Conservation (phyloP, 768 basidiomycete genomes). For the Boletus eberwhitei region DNA sequence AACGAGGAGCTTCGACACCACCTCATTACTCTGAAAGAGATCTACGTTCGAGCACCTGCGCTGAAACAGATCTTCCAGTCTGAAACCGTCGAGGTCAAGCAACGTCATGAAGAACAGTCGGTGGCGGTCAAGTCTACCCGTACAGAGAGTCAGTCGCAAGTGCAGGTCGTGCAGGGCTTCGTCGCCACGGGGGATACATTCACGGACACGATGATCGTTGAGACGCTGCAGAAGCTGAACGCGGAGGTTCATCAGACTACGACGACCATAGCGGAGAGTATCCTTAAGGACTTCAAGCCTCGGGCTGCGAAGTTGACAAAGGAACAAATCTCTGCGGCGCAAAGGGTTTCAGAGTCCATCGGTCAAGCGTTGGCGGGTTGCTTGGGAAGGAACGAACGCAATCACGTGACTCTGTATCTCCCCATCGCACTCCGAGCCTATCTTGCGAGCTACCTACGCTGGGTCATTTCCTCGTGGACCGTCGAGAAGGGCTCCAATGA, state of each 20-base stretch:
- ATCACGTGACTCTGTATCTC: slow-evolving; percentile 2
- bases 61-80: not conserved
- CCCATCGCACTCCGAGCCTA: slow-evolving; percentile 7
- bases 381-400: not conserved
- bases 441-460: not conserved
- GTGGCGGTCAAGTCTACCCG: not conserved
- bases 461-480: slow-evolving; percentile 12
- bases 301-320: not conserved
- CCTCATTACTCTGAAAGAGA: slow-evolving; percentile 5
- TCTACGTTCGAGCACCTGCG: slow-evolving; percentile 3
- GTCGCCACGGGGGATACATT: slow-evolving; percentile 3
- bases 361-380: not conserved
- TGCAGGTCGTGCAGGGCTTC: not conserved
- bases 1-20: slow-evolving; percentile 3
- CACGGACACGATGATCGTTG: not conserved
- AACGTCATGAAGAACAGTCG: not conserved
- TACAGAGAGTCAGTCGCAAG: not conserved
- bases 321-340: not conserved
- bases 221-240: slow-evolving; percentile 9
- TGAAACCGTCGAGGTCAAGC: not conserved
- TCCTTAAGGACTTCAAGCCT: not conserved
- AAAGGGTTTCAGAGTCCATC: not conserved
- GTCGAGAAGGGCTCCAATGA: not conserved
- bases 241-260: slow-evolving; percentile 8
- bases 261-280: not conserved